Conservation (phyloP, 768 basidiomycete genomes). For the Rhizopogon vulgaris region DNA sequence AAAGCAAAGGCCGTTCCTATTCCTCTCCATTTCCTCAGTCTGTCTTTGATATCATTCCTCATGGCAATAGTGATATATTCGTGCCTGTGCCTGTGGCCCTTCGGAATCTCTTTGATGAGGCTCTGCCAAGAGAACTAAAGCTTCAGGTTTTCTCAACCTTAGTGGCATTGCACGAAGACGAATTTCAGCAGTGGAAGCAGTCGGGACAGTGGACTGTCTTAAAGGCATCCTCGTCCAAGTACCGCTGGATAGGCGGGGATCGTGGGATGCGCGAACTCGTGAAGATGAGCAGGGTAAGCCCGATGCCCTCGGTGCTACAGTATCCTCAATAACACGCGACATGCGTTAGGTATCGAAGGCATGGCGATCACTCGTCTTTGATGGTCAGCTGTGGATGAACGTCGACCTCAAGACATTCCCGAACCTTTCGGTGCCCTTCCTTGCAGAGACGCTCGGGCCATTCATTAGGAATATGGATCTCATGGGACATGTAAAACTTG, state of each 20-base stretch:
- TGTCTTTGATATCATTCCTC: constrained; percentile 52
- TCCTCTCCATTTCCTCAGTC: constrained; percentile 62
- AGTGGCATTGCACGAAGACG: constrained; percentile 52
- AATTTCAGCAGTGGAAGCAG: constrained; percentile 39
- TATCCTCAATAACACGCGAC: constrained; percentile 10
- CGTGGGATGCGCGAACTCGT: constrained; percentile 74
- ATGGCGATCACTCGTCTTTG: constrained; percentile 73
- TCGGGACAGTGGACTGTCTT: constrained; percentile 54
- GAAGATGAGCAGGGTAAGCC: constrained; percentile 70
- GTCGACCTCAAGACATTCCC: constrained; percentile 63
- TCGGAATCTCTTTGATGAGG: constrained; percentile 61
- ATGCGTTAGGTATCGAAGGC: constrained; percentile 59
- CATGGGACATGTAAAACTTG: constrained; percentile 51
- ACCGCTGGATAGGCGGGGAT: constrained; percentile 71
- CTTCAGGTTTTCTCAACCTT: constrained; percentile 53
- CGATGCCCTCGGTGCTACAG: not conserved
- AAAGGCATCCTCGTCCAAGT: constrained; percentile 54
- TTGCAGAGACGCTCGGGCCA: constrained; percentile 52
- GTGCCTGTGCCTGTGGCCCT: constrained; percentile 39
- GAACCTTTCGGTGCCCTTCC: constrained; percentile 40
- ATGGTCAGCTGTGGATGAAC: constrained; percentile 80
- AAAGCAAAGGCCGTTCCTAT: constrained; percentile 52
- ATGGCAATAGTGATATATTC: constrained; percentile 42
- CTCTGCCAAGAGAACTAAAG: constrained; percentile 66
- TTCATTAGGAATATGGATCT: constrained; percentile 62